Conservation (phyloP, 495 filamentous ascomycete species). For the Pyronema omphalodes region DNA sequence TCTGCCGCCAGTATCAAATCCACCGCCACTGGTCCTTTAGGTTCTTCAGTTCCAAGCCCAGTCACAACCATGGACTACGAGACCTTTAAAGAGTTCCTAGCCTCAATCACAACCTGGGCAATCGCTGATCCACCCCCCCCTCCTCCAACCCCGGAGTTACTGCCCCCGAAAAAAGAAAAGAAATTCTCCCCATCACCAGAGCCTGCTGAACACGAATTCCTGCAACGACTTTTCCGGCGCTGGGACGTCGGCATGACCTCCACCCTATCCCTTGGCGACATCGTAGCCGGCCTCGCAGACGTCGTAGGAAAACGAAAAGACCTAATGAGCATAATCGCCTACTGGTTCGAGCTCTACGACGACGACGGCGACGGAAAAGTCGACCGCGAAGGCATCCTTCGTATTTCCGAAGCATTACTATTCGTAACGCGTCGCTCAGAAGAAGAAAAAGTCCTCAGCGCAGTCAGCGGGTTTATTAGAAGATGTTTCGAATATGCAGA, state of each 20-base stretch:
- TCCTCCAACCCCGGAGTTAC: background rate
- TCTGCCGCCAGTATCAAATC: constrained; percentile 1
- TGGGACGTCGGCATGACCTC: constrained; percentile 66
- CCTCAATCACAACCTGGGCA: constrained; percentile 78
- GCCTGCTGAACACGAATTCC: constrained; percentile 88
- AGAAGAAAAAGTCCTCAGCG: constrained; percentile 67
- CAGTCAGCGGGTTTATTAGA: constrained; percentile 85
- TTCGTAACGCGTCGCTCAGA: constrained; percentile 59
- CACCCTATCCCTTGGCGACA: constrained; percentile 69
- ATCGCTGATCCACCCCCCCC: constrained; percentile 40
- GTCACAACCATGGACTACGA: constrained; percentile 77
- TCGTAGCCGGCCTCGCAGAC: constrained; percentile 72
- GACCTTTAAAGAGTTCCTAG: constrained; percentile 82
- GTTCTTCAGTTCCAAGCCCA: background rate
- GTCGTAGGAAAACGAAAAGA: constrained; percentile 72
- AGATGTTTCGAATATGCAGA: constrained; percentile 97
- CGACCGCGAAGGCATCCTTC: constrained; percentile 88
- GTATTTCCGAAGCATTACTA: constrained; percentile 83
- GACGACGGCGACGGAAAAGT: constrained; percentile 80
- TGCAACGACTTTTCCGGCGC: constrained; percentile 67
- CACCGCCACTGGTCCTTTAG: background rate
- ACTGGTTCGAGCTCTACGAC: constrained; percentile 95
- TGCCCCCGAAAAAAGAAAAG: background rate
- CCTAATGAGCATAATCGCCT: constrained; percentile 92
- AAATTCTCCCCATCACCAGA: constrained; percentile 31